A percentile compares a stretch with the other conserved stretches of the same genome.
These are phyloP conservation scores for Rhizophora mangle DNA, from an alignment of 345 rosid species.

Conservation along the genomic window DNA sequence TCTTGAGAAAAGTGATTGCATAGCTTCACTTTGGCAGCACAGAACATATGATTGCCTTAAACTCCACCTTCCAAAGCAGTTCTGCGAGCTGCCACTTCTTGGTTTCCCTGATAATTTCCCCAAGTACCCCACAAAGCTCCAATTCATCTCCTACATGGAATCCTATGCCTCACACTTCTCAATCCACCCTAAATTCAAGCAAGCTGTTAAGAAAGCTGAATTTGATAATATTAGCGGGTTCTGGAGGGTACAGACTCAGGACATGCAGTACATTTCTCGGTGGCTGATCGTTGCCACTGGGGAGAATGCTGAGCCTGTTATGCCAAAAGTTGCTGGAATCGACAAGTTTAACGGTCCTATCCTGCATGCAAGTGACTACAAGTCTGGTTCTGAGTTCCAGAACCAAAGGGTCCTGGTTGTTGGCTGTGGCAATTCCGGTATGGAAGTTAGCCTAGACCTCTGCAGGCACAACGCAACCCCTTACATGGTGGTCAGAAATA, in stretches of 20 bases:
- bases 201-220: slow-evolving; percentile 50
- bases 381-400: slow-evolving; percentile 48
- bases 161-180: slow-evolving; percentile 62
- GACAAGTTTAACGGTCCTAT: slow-evolving; percentile 43
- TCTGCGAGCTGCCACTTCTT: slow-evolving; percentile 72
- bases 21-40: slow-evolving; percentile 84
- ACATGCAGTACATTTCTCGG: slow-evolving; percentile 41
- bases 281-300: slow-evolving; percentile 77
- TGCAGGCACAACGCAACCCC: slow-evolving; percentile 54
- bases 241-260: slow-evolving; percentile 67
- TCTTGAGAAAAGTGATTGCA: slow-evolving; percentile 66
- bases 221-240: slow-evolving; percentile 45
- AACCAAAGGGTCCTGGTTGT: slow-evolving; percentile 53
- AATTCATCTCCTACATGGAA: slow-evolving; percentile 71
- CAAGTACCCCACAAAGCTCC: slow-evolving; percentile 64
- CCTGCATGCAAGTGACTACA: slow-evolving; percentile 58
- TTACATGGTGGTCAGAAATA: slow-evolving; percentile 55
- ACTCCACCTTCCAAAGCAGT: slow-evolving; percentile 84
- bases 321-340: slow-evolving; percentile 47
- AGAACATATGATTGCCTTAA: slow-evolving; percentile 79
- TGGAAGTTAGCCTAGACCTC: slow-evolving; percentile 60
- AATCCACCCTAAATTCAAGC: slow-evolving; percentile 61
- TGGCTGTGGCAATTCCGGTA: slow-evolving; percentile 88
- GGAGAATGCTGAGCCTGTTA: slow-evolving; percentile 63
- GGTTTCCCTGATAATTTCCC: slow-evolving; percentile 69